Evolutionary conservation across 2,329 filamentous ascomycete genomes (phyloP).

Genomic region (Aspergillus phoenicis): DNA sequence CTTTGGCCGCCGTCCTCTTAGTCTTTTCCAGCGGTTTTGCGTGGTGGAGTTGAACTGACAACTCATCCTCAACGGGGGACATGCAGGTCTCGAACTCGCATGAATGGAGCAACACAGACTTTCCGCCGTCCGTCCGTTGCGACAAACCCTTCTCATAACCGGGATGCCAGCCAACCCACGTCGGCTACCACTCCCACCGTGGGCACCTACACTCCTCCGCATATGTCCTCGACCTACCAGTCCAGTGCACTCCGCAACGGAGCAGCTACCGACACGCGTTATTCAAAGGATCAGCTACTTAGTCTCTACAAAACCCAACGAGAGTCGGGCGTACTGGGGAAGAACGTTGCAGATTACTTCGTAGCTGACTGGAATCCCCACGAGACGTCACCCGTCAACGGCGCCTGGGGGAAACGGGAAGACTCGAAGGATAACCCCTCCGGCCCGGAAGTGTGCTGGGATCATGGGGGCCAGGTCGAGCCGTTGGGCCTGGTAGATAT

Average conservation of each 20-base stretch:
- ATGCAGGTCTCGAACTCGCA: slow-evolving; percentile 60
- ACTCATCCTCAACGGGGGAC: not conserved
- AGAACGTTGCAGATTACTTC: slow-evolving; percentile 69
- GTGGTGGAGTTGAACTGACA: slow-evolving; percentile 3
- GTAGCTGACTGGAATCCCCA: slow-evolving; percentile 78
- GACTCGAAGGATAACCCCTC: slow-evolving; percentile 73
- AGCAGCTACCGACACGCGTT: slow-evolving; percentile 61
- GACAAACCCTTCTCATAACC: slow-evolving; percentile 53
- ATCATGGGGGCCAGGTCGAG: slow-evolving; percentile 67
- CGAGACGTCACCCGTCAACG: slow-evolving; percentile 63
- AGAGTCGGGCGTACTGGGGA: slow-evolving; percentile 56
- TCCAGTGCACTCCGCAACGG: slow-evolving; percentile 55
- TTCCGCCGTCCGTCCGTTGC: slow-evolving; percentile 66
- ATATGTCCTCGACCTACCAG: slow-evolving; percentile 56
- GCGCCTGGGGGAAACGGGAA: slow-evolving; percentile 73
- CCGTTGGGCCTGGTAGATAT: slow-evolving; percentile 75
- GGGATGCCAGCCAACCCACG: slow-evolving; percentile 45
- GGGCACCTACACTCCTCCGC: slow-evolving; percentile 63
- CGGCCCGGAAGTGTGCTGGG: slow-evolving; percentile 93
- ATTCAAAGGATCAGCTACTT: slow-evolving; percentile 77
- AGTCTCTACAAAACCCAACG: slow-evolving; percentile 67
- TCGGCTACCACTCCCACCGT: slow-evolving; percentile 46
- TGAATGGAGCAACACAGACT: slow-evolving; percentile 68
- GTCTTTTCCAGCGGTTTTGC: slow-evolving; percentile 11
- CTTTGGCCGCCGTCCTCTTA: not conserved